Base-by-base conservation (phyloP, 2,329 filamentous ascomycete genomes). In the Annulohypoxylon truncatum region DNA sequence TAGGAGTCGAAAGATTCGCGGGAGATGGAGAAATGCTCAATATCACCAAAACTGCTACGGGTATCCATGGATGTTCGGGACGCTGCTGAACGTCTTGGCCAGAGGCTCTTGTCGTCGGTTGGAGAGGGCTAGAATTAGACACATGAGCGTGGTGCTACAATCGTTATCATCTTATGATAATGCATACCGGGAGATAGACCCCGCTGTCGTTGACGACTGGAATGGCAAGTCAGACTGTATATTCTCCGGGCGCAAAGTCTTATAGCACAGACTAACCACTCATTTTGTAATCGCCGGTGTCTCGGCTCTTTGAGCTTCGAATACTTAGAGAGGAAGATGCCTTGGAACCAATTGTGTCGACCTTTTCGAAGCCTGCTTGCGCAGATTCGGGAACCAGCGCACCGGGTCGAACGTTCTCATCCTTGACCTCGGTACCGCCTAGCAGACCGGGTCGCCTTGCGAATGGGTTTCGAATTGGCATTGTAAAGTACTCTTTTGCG, bases 1-100 rank as follows among this genome's bases (percentile, higher is more conserved):
- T 98, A 98, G 2, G 94, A 97, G 78, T 98, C 96, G 76, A 98
- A 98, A 1, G 94, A 97, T 81, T 98, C 96, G 74, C 95, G 88
- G 35, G 94, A 97, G 77, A 98, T 98, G 69, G 92, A 93, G 78
- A 98, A 98, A 12, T 92, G 94, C 77, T 98, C 95, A 73, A 94
- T 94, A 67, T 97, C 93, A 73, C 90, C 89, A 64, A 92, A 83
- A 72, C 91, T 87, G 76, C 76, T 80, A 60, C 81, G 80, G 29
- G 82, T 85, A 70, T 87, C 85, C 70, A 82, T 84, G 4, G 87
- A 89, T 44, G 81, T 82, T 60, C 85, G 82, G 8, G 85, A 84
- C 10, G 87, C 79, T 66, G 84, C 72, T 7, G 73, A 83, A 67
- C 83, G 81, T 71, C 83, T 83, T 24, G 85, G 85, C 94, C 94